Evolutionary conservation across 805 yeast species (phyloP).

Genomic region (Blastobotrys mokoenaii): DNA sequence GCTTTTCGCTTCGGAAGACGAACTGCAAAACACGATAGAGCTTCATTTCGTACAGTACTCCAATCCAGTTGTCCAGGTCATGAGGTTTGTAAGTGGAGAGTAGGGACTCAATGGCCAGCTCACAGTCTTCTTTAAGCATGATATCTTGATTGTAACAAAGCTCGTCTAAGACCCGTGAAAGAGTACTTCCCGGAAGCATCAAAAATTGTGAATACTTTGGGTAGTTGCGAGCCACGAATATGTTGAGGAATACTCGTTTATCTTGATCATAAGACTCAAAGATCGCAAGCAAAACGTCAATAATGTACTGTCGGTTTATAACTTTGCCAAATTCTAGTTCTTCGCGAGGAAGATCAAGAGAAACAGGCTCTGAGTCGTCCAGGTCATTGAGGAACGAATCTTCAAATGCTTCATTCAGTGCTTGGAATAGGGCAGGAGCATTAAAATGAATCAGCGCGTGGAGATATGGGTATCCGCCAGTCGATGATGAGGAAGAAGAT

Average conservation of each 20-base stretch:
- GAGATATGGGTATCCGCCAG: slow-evolving; percentile 66
- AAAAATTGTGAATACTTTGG: slow-evolving; percentile 83
- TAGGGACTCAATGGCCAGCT: slow-evolving; percentile 66
- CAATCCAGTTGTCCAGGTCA: slow-evolving; percentile 40
- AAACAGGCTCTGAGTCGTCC: slow-evolving; percentile 17
- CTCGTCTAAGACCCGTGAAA: slow-evolving; percentile 40
- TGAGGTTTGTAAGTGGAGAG: slow-evolving; percentile 58
- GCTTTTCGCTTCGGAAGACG: slow-evolving; percentile 46
- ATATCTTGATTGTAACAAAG: slow-evolving; percentile 36
- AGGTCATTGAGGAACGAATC: slow-evolving; percentile 62
- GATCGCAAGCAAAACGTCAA: slow-evolving; percentile 61
- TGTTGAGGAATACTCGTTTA: slow-evolving; percentile 28
- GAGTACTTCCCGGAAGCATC: slow-evolving; percentile 52
- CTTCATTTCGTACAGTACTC: slow-evolving; percentile 43
- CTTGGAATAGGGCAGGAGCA: slow-evolving; percentile 51
- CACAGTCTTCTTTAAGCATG: slow-evolving; percentile 48
- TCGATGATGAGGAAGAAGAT: slow-evolving; percentile 22
- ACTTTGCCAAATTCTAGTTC: slow-evolving; percentile 21
- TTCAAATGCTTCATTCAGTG: slow-evolving; percentile 77
- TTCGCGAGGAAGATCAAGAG: slow-evolving; percentile 6
- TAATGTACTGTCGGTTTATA: slow-evolving; percentile 66
- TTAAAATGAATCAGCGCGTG: slow-evolving; percentile 45
- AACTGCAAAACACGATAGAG: slow-evolving; percentile 52
- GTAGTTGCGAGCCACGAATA: slow-evolving; percentile 71
- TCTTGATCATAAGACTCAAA: slow-evolving; percentile 32